Percentiles rank a stretch among this genome's conserved stretches.
phyloP scores from a whole-genome alignment of 1,139 yeast genomes.

The Suhomyces terraborum region DNA sequence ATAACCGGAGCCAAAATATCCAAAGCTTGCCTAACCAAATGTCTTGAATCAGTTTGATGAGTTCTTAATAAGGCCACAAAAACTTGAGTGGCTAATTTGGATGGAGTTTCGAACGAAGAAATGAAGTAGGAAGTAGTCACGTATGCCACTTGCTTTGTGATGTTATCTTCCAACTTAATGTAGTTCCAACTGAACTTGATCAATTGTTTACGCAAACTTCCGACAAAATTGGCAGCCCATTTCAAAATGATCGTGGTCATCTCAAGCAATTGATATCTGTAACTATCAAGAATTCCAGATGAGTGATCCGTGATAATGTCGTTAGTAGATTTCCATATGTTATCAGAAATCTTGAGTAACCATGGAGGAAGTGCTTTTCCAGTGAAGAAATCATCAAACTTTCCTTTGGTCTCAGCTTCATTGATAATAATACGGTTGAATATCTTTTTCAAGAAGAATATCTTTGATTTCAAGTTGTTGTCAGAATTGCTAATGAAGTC shows the following conservation, averaged over 20 bases:
- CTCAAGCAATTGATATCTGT: constrained; percentile 77
- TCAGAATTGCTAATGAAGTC: constrained; percentile 45
- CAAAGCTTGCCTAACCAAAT: constrained; percentile 81
- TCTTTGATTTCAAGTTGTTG: constrained; percentile 54
- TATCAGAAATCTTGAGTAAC: constrained; percentile 61
- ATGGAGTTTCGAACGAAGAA: constrained; percentile 85
- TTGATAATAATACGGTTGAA: constrained; percentile 67
- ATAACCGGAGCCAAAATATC: constrained; percentile 89
- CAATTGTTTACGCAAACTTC: constrained; percentile 77
- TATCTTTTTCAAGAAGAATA: constrained; percentile 62
- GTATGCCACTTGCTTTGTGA: constrained; percentile 91
- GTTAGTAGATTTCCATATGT: constrained; percentile 71
- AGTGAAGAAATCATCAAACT: constrained; percentile 51
- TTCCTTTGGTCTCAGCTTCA: constrained; percentile 57
- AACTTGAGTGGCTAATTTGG: constrained; percentile 86
- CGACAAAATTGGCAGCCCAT: constrained; percentile 61
- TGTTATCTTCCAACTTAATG: constrained; percentile 83
- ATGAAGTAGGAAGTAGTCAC: constrained; percentile 87
- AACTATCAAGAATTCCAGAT: constrained; percentile 73
- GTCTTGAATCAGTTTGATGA: constrained; percentile 83
- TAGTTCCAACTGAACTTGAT: constrained; percentile 95
- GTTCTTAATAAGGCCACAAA: constrained; percentile 87
- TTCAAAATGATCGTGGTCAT: constrained; percentile 76
- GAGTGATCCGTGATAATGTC: constrained; percentile 57
- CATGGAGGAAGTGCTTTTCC: constrained; percentile 47